These are phyloP conservation scores for Solanum chiquidenum DNA, from an alignment of 257 asterid genomes.

Conservation along the genomic window DNA sequence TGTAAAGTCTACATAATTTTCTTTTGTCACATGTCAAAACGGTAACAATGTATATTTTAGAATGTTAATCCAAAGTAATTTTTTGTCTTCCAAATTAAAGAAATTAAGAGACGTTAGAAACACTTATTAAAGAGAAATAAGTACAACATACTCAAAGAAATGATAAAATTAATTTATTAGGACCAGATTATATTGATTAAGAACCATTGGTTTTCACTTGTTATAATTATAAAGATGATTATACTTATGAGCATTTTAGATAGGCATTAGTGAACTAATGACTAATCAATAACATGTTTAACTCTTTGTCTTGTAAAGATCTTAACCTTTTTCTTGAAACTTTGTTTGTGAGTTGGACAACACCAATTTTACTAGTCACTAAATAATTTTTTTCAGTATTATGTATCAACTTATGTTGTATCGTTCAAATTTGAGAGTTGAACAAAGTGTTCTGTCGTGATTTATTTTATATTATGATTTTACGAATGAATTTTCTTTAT, in stretches of 20 bases:
- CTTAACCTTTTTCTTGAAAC: not conserved
- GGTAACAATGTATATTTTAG: not conserved
- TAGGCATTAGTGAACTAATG: not conserved
- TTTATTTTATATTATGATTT: no score
- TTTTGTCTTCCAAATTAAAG: not conserved
- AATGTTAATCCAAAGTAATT: not conserved
- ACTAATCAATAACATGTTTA: not conserved
- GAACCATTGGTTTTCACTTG: not conserved
- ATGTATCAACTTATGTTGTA: not conserved
- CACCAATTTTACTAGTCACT: not conserved
- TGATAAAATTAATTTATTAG: not conserved
- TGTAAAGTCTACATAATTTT: no score
- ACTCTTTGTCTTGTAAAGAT: not conserved
- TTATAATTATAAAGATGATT: not conserved
- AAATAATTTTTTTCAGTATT: not conserved
- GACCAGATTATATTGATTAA: not conserved
- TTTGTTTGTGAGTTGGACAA: not conserved
- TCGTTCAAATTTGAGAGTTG: rapidly evolving
- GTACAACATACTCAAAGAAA: not conserved
- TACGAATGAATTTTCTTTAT: not conserved
- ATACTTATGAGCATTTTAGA: not conserved
- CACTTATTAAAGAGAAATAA: not conserved
- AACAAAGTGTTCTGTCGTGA: rapidly evolving
- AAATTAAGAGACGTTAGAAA: not conserved
- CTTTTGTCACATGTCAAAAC: not conserved